These are phyloP conservation scores for Camelina laxa DNA, from an alignment of 345 rosid species.

Conservation along the genomic window DNA sequence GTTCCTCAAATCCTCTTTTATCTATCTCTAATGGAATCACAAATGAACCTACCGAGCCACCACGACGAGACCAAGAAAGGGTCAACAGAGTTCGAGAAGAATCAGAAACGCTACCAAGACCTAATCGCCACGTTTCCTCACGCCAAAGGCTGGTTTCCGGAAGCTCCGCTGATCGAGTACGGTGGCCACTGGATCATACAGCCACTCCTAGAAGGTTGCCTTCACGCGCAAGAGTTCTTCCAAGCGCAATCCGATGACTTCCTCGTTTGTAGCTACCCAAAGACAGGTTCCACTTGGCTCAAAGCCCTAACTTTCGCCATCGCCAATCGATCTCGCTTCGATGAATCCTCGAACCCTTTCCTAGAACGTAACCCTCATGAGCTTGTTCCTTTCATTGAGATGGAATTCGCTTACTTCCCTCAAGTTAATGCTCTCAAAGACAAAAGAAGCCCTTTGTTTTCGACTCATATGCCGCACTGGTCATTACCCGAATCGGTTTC, in stretches of 20 bases:
- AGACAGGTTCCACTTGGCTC: slow-evolving; percentile 47
- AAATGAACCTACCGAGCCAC: background rate
- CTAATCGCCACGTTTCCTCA: slow-evolving; percentile 29
- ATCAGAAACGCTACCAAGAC: slow-evolving; percentile 30
- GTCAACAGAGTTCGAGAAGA: slow-evolving; percentile 23
- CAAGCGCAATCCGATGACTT: slow-evolving; percentile 24
- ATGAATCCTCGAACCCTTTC: slow-evolving; percentile 2
- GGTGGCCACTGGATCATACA: slow-evolving; percentile 16
- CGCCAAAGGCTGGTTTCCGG: slow-evolving; percentile 26
- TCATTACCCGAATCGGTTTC: background rate
- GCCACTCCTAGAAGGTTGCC: slow-evolving; percentile 16
- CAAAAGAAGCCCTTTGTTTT: slow-evolving; percentile 21
- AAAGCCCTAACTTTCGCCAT: slow-evolving; percentile 40
- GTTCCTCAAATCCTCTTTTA: background rate
- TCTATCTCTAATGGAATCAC: slow-evolving; percentile 10
- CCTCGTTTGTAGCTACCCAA: slow-evolving; percentile 35
- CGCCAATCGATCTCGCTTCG: background rate
- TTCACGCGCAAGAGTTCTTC: slow-evolving; percentile 32
- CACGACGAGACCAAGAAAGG: slow-evolving; percentile 8
- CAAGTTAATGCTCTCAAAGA: slow-evolving; percentile 20
- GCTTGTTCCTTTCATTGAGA: slow-evolving; percentile 35
- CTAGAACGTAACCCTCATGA: slow-evolving; percentile 32
- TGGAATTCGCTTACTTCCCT: background rate
- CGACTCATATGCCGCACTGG: slow-evolving; percentile 20
- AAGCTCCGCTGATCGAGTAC: background rate